These are phyloP conservation scores for Spathaspora girioi DNA, from an alignment of 805 yeast genomes.

Conservation along the genomic window DNA sequence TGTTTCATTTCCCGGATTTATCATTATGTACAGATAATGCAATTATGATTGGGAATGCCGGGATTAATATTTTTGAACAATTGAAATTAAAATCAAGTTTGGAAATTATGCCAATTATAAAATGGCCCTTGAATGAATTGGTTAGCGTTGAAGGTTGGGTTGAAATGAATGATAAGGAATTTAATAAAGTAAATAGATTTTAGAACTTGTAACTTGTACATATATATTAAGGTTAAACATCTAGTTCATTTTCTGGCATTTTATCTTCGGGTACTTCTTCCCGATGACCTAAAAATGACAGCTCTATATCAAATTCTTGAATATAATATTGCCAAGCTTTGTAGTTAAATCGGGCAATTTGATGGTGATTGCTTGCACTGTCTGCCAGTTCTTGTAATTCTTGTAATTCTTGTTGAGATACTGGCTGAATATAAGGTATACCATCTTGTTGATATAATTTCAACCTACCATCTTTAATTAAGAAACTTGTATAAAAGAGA, in stretches of 20 bases:
- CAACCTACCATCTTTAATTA: conserved; percentile 69
- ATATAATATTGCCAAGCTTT: conserved; percentile 62
- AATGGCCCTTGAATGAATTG: conserved; percentile 74
- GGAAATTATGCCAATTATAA: conserved; percentile 60
- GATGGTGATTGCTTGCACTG: conserved; percentile 43
- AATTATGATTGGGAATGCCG: conserved; percentile 97
- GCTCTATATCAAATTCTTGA: conserved; percentile 50
- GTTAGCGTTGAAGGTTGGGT: conserved; percentile 51
- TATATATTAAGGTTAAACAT: background rate
- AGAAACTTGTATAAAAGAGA: conserved; percentile 75
- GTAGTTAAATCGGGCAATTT: conserved; percentile 68
- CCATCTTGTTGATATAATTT: conserved; percentile 47
- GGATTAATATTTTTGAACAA: conserved; percentile 75
- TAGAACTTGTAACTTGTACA: conserved; percentile 1
- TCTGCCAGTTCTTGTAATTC: too few relatives aligned
- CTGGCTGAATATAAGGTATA: conserved; percentile 42
- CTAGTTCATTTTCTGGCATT: conserved; percentile 16
- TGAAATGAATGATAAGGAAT: conserved; percentile 17
- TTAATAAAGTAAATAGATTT: conserved; percentile 6
- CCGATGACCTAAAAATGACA: conserved; percentile 49
- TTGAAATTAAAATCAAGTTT: conserved; percentile 47
- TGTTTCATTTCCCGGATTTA: conserved; percentile 64
- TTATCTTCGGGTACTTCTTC: conserved; percentile 21
- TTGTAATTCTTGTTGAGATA: conserved; percentile 16
- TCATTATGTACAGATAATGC: conserved; percentile 90